phyloP scores from a whole-genome alignment of 768 basidiomycete species.

The Sarcomyxa edulis region DNA sequence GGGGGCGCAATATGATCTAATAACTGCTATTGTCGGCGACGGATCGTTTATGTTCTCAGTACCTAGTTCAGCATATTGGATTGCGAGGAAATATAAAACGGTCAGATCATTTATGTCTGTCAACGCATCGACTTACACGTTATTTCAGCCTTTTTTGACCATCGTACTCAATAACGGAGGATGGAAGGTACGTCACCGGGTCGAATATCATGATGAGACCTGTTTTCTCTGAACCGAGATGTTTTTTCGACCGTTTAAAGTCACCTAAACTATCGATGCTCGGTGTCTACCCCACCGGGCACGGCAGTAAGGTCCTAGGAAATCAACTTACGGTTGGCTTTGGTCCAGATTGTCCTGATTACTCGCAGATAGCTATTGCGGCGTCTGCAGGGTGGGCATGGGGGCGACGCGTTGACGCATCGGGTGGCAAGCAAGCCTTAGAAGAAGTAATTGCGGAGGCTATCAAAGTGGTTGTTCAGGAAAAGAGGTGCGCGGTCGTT shows the following conservation, averaged over 20 bases:
- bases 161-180: constrained; percentile 71
- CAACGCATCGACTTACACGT: background rate
- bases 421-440: constrained; percentile 22
- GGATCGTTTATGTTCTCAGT: constrained; percentile 66
- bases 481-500: constrained; percentile 59
- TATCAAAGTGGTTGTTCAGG: constrained; percentile 47
- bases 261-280: constrained; percentile 63
- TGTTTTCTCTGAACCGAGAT: background rate
- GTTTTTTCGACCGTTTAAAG: constrained; percentile 21
- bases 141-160: constrained; percentile 58
- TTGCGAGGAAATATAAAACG: constrained; percentile 62
- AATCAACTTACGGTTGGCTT: constrained; percentile 57
- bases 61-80: constrained; percentile 67
- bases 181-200: constrained; percentile 40
- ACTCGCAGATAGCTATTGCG: constrained; percentile 56
- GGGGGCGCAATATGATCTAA: constrained; percentile 39
- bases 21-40: constrained; percentile 61
- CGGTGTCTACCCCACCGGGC: constrained; percentile 54
- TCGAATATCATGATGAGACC: background rate
- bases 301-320: constrained; percentile 41
- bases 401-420: constrained; percentile 29
- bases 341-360: constrained; percentile 58
- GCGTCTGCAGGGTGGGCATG: constrained; percentile 69
- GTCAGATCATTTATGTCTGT: constrained; percentile 28
- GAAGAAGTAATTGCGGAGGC: constrained; percentile 40